Base-by-base conservation (phyloP, 164 flowering plant species). In the Umbilicus rupestris region DNA sequence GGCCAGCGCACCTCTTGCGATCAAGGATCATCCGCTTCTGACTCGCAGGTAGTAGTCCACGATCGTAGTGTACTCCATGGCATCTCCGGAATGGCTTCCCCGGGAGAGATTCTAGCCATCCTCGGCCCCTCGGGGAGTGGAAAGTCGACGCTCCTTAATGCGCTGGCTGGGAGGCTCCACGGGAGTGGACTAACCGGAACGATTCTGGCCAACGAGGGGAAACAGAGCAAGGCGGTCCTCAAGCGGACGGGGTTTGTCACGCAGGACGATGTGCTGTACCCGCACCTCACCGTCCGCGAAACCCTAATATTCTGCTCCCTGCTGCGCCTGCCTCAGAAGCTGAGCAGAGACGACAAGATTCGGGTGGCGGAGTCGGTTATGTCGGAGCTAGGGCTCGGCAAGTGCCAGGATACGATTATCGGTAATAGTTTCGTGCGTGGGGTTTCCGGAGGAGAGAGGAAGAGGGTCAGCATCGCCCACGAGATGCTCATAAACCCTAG, bases 91-190 rank as follows among this genome's bases (percentile, higher is more conserved):
- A 72, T 76, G 81, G 98, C 78, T 0, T 72, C 75, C 0, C 98
- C 98, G 11, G 96, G 98, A 14, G 91, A 86, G 65, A 76, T 92
- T 75, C 76, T 92, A 20, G 96, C 96, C 68, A 68, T 92, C 12
- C 89, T 92, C 0, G 98, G 98, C 5, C 98, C 98, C 0, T 92
- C 98, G 0, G 98, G 98, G 7, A 86, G 98, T 62, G 98, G 98
- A 0, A 92, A 92, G 77, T 87, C 98, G 3, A 92, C 98, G 33
- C 85, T 92, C 8, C 81, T 92, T 2, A 86, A 79, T 68, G 87
- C 87, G 0, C 78, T 92, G 0, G 90, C 91, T 0, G 96, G 98
- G 0, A 71, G 96, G 33, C 77, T 86, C 62, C 83, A 71, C 7
- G 81, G 79, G 1, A 72, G 66, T n/a, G 55, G 75, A 37, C 67